Evolutionary conservation across 1,139 yeast species (phyloP), one percentile per base, ranked within the genome.

Genomic region (Geotrichum aggregatum): DNA sequence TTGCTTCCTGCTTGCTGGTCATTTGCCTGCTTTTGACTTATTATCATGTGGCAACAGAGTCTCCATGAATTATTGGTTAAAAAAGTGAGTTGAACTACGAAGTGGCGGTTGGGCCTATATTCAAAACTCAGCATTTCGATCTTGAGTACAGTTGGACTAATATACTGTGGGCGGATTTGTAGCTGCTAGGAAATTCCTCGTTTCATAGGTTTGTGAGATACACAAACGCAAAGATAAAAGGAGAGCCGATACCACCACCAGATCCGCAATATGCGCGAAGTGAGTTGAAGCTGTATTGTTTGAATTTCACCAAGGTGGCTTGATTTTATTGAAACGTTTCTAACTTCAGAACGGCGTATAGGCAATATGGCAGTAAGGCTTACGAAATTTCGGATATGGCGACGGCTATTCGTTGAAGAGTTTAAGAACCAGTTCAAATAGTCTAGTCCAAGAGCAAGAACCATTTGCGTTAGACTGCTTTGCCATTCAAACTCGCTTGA

Each of bases 1-100:
- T 14, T 24, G 13, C 22, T 6, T 22, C 16, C 3, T 11, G 11
- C 31, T 11, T 28, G 10, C 11, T 28, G 11, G 11, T 11, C 14
- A 36, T 18, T 6, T 8, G 5, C 28, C 28, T 5, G 5, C 28
- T 5, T 24, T 24, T 24, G 28, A 8, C 5, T 13, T 14, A 4
- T 14, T 7, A 45, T 30, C 26, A 58, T 59, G 58, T 63, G 65
- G 64, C 59, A 59, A 31, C 58, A 58, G 31, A 49, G 56, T n/a
- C 56, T 61, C 3, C 66, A 63, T 48, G 57, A 56, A 31, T 61
- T 54, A 39, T 56, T 63, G 2, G 66, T 63, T 16, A 52, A 54
- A 21, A 45, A 48, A 44, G 52, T 51, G 41, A n/a, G 54, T 13
- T 11, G 8, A 24, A 8, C 5, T 5, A 24, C 5, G 8, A 24